Evolutionary conservation across 2,329 filamentous ascomycete species (phyloP).

Genomic region (Parastagonospora nodorum): DNA sequence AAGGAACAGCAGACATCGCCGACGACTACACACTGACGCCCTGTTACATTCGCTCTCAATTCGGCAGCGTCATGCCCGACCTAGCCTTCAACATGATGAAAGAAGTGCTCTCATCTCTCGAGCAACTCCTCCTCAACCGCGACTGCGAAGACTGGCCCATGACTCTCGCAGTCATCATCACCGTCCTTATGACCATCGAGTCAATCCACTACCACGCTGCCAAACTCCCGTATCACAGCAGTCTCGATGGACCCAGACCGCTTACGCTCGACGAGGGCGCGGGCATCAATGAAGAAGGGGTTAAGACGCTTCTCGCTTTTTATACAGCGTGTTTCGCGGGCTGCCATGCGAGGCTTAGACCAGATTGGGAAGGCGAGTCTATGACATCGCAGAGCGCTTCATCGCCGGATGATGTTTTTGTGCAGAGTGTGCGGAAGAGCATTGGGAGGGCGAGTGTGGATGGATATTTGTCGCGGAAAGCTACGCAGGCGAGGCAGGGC

Average conservation of each 20-base stretch:
- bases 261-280: slow-evolving; percentile 9
- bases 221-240: slow-evolving; percentile 41
- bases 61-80: slow-evolving; percentile 42
- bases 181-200: slow-evolving; percentile 46
- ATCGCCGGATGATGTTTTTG: slow-evolving; percentile 30
- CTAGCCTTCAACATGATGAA: slow-evolving; percentile 40
- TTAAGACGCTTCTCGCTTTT: slow-evolving; percentile 35
- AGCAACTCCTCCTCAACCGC: slow-evolving; percentile 37
- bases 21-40: slow-evolving; percentile 32
- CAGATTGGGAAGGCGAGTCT: slow-evolving; percentile 37
- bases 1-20: slow-evolving; percentile 21
- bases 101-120: slow-evolving; percentile 37
- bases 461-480: slow-evolving; percentile 31
- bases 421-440: slow-evolving; percentile 36
- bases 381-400: not conserved
- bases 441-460: slow-evolving; percentile 17
- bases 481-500: slow-evolving; percentile 18
- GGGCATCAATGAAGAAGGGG: slow-evolving; percentile 29
- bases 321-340: slow-evolving; percentile 42
- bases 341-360: slow-evolving; percentile 36
- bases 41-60: slow-evolving; percentile 47
- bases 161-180: slow-evolving; percentile 38
- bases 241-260: slow-evolving; percentile 3
- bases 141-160: slow-evolving; percentile 40
- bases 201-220: slow-evolving; percentile 47